Conservation (phyloP, 1,139 yeast species). For the Yamadazyma membranifaciens region DNA sequence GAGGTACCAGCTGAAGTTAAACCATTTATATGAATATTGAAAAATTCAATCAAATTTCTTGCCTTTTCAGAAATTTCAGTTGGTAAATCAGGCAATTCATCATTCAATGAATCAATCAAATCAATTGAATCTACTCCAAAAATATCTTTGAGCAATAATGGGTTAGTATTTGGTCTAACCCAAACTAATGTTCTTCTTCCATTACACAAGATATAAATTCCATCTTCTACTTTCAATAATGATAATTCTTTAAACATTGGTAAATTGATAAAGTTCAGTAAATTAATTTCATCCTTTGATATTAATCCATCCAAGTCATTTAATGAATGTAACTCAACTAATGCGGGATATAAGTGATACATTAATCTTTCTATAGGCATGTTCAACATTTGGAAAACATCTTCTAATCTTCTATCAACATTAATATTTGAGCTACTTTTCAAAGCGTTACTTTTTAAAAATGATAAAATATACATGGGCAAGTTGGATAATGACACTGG, state of each 20-base stretch:
- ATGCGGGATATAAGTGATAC: conserved; percentile 75
- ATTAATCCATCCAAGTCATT: conserved; percentile 54
- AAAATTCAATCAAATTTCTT: conserved; percentile 54
- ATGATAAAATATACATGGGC: conserved; percentile 65
- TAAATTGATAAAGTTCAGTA: conserved; percentile 51
- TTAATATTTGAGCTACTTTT: conserved; percentile 43
- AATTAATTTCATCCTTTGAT: conserved; percentile 34
- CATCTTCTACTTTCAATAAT: conserved; percentile 55
- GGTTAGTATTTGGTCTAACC: conserved; percentile 71
- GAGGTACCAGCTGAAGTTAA: conserved; percentile 28
- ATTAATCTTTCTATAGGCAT: conserved; percentile 61
- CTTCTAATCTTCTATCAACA: conserved; percentile 62
- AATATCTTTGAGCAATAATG: conserved; percentile 66
- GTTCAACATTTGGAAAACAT: conserved; percentile 51
- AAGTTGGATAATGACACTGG: conserved; percentile 80
- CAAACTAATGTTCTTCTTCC: conserved; percentile 64
- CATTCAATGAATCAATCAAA: conserved; percentile 49
- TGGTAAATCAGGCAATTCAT: conserved; percentile 68
- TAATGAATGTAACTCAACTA: conserved; percentile 71
- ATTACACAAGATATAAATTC: conserved; percentile 76
- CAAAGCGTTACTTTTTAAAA: conserved; percentile 67
- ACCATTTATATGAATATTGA: conserved; percentile 44
- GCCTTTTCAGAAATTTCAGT: conserved; percentile 72
- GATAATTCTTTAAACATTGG: conserved; percentile 48
- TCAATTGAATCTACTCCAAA: conserved; percentile 57